Evolutionary conservation across 768 basidiomycete species (phyloP).

Genomic region (Tulasnella calospora): DNA sequence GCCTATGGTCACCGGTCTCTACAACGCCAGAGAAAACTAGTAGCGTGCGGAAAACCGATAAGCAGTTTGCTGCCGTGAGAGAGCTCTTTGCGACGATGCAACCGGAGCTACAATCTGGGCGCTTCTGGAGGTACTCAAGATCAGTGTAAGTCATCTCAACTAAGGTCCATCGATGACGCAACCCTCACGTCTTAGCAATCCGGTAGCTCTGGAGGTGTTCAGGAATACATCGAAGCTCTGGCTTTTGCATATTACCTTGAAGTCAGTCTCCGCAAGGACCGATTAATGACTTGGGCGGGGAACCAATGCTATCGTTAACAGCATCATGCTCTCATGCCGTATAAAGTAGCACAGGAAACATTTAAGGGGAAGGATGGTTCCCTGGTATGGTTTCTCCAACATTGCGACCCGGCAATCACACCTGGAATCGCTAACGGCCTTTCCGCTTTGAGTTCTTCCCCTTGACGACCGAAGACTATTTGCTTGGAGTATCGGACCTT

Average conservation of each 20-base stretch:
- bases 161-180: slow-evolving; percentile 1
- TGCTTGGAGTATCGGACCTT: slow-evolving; percentile 88
- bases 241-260: slow-evolving; percentile 85
- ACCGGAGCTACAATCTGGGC: slow-evolving; percentile 58
- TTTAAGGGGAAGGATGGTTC: slow-evolving; percentile 57
- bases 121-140: slow-evolving; percentile 63
- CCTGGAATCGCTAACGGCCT: background rate
- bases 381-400: slow-evolving; percentile 48
- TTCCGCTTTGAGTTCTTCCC: slow-evolving; percentile 58
- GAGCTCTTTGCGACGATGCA: slow-evolving; percentile 61
- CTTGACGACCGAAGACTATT: slow-evolving; percentile 74
- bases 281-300: background rate
- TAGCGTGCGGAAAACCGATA: slow-evolving; percentile 23
- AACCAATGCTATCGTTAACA: slow-evolving; percentile 7
- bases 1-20: slow-evolving; percentile 28
- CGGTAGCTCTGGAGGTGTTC: slow-evolving; percentile 52
- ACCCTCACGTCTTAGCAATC: slow-evolving; percentile 32
- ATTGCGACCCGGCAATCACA: background rate
- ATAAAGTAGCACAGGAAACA: slow-evolving; percentile 58
- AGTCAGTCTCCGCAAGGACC: background rate
- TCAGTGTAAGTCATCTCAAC: slow-evolving; percentile 47
- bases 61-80: slow-evolving; percentile 32
- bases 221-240: slow-evolving; percentile 94
- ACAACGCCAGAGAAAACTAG: slow-evolving; percentile 32
- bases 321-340: slow-evolving; percentile 55